These are phyloP conservation scores for Talaromyces piceae DNA, from an alignment of 2,329 filamentous ascomycete species.

Conservation along the genomic window DNA sequence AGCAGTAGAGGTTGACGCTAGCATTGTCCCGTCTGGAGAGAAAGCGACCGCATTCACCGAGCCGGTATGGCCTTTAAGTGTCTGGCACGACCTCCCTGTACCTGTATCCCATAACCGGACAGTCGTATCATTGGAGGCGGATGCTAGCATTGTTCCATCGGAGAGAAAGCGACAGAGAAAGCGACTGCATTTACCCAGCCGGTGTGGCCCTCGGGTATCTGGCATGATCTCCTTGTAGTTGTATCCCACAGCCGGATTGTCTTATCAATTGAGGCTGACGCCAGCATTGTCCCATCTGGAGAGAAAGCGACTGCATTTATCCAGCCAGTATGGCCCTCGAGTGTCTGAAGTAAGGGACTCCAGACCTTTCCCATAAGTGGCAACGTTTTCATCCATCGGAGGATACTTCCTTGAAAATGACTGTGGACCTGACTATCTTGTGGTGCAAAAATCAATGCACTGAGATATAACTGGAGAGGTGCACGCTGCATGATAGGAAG, in stretches of 20 bases:
- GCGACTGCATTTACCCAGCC: not conserved
- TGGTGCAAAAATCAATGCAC: slow-evolving; percentile 22
- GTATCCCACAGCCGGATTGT: not conserved
- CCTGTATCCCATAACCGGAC: not conserved
- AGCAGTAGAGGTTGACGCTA: not conserved
- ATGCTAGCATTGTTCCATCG: not conserved
- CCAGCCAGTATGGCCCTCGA: not conserved
- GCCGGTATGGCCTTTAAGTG: not conserved
- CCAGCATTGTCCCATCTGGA: not conserved
- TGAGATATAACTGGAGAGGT: slow-evolving; percentile 24
- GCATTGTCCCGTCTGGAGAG: not conserved
- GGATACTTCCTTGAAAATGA: not conserved
- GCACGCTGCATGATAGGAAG: slow-evolving; percentile 17
- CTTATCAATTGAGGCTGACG: not conserved
- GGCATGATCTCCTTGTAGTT: not conserved
- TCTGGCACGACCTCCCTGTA: not conserved
- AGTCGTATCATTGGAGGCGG: not conserved
- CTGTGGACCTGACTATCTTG: slow-evolving; percentile 9
- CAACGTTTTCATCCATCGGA: not conserved
- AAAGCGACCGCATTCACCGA: not conserved
- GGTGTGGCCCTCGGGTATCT: not conserved
- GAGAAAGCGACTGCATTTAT: not conserved
- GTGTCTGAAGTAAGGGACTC: not conserved
- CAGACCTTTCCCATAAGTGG: not conserved
- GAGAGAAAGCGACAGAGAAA: too few species aligned